These are phyloP conservation scores for Pseudogymnoascus sp. DNA, from an alignment of 2,329 filamentous ascomycete species.

Conservation along the genomic window DNA sequence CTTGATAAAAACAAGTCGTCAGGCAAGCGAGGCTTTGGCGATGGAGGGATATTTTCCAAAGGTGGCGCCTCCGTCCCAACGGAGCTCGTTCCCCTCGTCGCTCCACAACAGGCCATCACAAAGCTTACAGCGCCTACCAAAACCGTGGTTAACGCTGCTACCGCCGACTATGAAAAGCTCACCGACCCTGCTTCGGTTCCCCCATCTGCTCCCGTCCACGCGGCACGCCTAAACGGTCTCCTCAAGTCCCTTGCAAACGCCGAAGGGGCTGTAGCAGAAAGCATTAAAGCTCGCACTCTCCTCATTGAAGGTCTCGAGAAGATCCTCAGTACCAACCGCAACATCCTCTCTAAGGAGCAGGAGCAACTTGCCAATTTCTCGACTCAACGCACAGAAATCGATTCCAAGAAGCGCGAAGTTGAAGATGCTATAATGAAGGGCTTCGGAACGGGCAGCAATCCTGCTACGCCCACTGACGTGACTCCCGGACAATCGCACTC, in stretches of 20 bases:
- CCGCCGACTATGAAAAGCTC: slow-evolving; percentile 76
- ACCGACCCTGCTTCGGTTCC: slow-evolving; percentile 59
- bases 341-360: slow-evolving; percentile 62
- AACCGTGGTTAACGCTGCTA: slow-evolving; percentile 59
- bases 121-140: slow-evolving; percentile 65
- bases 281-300: slow-evolving; percentile 73
- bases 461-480: slow-evolving; percentile 40
- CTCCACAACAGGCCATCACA: slow-evolving; percentile 62
- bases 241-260: slow-evolving; percentile 82
- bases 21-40: slow-evolving; percentile 44
- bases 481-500: slow-evolving; percentile 28
- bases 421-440: slow-evolving; percentile 87
- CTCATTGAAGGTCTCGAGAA: slow-evolving; percentile 77
- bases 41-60: slow-evolving; percentile 63
- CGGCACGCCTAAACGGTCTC: slow-evolving; percentile 80
- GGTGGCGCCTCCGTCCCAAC: slow-evolving; percentile 53
- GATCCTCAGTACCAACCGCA: slow-evolving; percentile 65
- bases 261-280: slow-evolving; percentile 80
- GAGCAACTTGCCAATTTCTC: slow-evolving; percentile 54
- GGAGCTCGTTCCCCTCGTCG: slow-evolving; percentile 69
- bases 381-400: slow-evolving; percentile 62
- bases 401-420: slow-evolving; percentile 77
- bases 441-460: slow-evolving; percentile 53
- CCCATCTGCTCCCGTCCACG: slow-evolving; percentile 82
- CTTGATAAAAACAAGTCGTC: slow-evolving; percentile 52